Base-by-base conservation (phyloP, 2,329 filamentous ascomycete genomes). In the Colletotrichum sp. region DNA sequence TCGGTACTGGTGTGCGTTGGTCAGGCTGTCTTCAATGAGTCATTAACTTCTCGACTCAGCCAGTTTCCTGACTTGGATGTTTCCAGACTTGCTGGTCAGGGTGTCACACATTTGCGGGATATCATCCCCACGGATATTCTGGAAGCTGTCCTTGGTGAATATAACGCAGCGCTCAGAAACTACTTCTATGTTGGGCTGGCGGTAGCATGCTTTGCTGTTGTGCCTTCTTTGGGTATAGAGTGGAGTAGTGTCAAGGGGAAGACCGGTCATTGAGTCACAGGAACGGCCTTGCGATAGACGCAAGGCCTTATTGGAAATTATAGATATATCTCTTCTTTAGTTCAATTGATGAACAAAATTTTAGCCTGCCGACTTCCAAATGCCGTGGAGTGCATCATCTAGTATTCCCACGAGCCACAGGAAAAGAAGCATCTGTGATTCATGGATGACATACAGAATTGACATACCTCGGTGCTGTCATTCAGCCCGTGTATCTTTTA, bases 241-340 rank as follows among this genome's bases (percentile, higher is more conserved):
- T 95, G 93, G 93, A 91, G 87, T 81, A 92, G 86, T 78, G 90
- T 94, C 79, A 94, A 94, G 24, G 61, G 69, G 7, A 71, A 43
- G 24, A 52, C 43, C 13, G 43, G 43, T 7, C 43, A 52, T 52
- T 52, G 10, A 48, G 5, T 13, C 7, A 1, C 12, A 3, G 6
- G n/a, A 13, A 48, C 3, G 10, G 2, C 4, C 14, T 48, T 52
- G 3, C 12, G 3, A 21, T 52, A 10, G n/a, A n/a, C n/a, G 5
- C 4, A 13, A 21, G 38, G 8, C 2, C 18, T 2, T 4, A 7
- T 21, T 52, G 12, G n/a, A 6, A 21, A 21, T 7, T 4, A 7
- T 21, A 21, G n/a, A 13, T 3, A 21, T 48, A 0, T 21, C 10
- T 4, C 7, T 0, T 0, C 4, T 43, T 43, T 43, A n/a, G 38